These are phyloP conservation scores for Blastobotrys proliferans DNA, from an alignment of 1,139 yeast genomes.

Conservation along the genomic window DNA sequence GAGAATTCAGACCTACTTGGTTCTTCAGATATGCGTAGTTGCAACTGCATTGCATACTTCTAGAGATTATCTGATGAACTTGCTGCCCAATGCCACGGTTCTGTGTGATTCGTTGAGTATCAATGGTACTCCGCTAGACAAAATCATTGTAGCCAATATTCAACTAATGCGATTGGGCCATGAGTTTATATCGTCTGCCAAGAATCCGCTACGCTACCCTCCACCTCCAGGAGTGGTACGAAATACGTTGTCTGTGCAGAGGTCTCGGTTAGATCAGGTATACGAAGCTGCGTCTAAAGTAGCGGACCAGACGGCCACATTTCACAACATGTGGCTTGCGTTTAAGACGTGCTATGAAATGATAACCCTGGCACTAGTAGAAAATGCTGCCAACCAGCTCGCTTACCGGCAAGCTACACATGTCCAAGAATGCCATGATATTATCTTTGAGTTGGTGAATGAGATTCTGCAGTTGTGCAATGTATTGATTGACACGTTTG, in stretches of 20 bases:
- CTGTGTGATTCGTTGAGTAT: slow-evolving; percentile 7
- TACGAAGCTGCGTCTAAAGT: not conserved
- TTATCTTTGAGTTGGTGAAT: not conserved
- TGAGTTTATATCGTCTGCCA: slow-evolving; percentile 1
- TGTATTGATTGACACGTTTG: slow-evolving; percentile 42
- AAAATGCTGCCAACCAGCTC: slow-evolving; percentile 5
- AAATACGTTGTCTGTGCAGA: not conserved
- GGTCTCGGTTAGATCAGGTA: not conserved
- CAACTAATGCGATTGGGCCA: not conserved
- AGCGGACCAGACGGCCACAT: not conserved
- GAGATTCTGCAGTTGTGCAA: slow-evolving; percentile 6
- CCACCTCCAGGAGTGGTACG: not conserved
- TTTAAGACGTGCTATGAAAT: slow-evolving; percentile 2
- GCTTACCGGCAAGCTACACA: not conserved
- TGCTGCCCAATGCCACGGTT: slow-evolving; percentile 4
- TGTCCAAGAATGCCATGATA: not conserved
- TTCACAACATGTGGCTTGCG: not conserved
- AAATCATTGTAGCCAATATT: slow-evolving; percentile 3
- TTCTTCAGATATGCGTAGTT: slow-evolving; percentile 5
- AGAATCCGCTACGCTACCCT: not conserved
- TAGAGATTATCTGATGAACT: slow-evolving; percentile 3
- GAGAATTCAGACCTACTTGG: slow-evolving; percentile 8
- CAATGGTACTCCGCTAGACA: slow-evolving; percentile 5
- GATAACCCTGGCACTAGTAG: slow-evolving; percentile 3
- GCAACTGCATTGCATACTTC: slow-evolving; percentile 10